Percentiles rank a stretch among this genome's conserved stretches.
These are phyloP conservation scores for Litsea cubeba DNA, from an alignment of 164 flowering plant species.

Conservation along the genomic window DNA sequence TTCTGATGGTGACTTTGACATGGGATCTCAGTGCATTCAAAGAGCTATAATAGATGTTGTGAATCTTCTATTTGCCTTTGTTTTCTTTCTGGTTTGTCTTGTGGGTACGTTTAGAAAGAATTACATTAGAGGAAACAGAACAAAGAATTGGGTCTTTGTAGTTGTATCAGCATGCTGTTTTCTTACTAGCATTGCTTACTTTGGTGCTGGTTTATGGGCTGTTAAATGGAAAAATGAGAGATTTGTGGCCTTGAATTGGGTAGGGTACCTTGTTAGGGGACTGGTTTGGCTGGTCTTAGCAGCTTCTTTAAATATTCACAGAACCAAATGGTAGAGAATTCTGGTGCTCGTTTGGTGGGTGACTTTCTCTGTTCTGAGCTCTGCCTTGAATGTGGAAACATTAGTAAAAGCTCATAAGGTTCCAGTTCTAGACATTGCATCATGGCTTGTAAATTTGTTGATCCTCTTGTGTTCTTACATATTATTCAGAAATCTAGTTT, in stretches of 20 bases:
- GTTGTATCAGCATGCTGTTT: slow-evolving; percentile 43
- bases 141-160: slow-evolving; percentile 26
- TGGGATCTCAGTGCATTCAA: slow-evolving; percentile 35
- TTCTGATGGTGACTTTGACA: slow-evolving; percentile 33
- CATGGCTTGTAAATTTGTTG: slow-evolving; percentile 49
- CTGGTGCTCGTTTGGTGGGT: slow-evolving; percentile 56
- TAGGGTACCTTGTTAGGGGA: slow-evolving; percentile 32
- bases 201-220: slow-evolving; percentile 28
- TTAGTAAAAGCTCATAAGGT: slow-evolving; percentile 21
- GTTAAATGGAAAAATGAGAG: slow-evolving; percentile 14
- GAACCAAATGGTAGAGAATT: slow-evolving; percentile 29
- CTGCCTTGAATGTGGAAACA: slow-evolving; percentile 34
- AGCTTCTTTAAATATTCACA: slow-evolving; percentile 33
- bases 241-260: slow-evolving; percentile 19
- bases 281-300: slow-evolving; percentile 52
- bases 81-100: slow-evolving; percentile 34
- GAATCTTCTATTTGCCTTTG: slow-evolving; percentile 37
- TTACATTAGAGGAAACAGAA: slow-evolving; percentile 4
- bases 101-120: slow-evolving; percentile 18
- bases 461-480: slow-evolving; percentile 47
- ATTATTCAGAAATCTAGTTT: slow-evolving; percentile 15
- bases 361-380: slow-evolving; percentile 37
- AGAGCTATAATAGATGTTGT: slow-evolving; percentile 37
- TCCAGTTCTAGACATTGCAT: slow-evolving; percentile 27
- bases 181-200: slow-evolving; percentile 31